Evolutionary conservation across 2,329 filamentous ascomycete genomes (phyloP).

Genomic region (Aspergillus sp.): DNA sequence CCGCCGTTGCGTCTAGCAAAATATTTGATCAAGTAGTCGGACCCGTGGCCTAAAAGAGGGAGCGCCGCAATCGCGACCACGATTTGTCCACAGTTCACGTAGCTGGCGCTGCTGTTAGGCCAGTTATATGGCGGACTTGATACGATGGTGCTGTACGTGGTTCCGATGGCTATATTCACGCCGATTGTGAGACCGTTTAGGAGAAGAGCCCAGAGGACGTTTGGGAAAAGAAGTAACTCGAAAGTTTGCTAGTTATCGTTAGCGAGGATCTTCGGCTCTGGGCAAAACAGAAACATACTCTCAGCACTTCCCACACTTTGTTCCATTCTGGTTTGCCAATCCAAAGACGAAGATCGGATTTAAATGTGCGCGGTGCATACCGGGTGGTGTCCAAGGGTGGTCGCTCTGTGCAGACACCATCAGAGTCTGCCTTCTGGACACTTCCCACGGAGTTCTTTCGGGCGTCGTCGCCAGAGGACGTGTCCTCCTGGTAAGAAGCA

Average conservation of each 20-base stretch:
- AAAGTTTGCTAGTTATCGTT: constrained; percentile 25
- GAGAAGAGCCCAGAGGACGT: constrained; percentile 43
- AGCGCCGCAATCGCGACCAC: constrained; percentile 39
- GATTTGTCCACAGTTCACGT: constrained; percentile 44
- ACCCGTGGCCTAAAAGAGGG: constrained; percentile 41
- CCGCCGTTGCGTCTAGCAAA: constrained; percentile 36
- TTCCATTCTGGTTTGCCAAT: constrained; percentile 41
- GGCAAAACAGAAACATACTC: constrained; percentile 5
- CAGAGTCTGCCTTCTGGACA: constrained; percentile 12
- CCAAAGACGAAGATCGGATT: constrained; percentile 41
- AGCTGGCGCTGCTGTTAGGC: constrained; percentile 34
- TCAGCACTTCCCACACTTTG: constrained; percentile 21
- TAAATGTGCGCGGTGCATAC: constrained; percentile 37
- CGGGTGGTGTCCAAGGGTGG: constrained; percentile 36
- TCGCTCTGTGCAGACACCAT: constrained; percentile 12
- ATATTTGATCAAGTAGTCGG: constrained; percentile 38
- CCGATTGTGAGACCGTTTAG: constrained; percentile 43
- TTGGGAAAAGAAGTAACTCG: constrained; percentile 40
- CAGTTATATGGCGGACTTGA: constrained; percentile 39
- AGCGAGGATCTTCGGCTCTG: background rate
- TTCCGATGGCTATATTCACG: constrained; percentile 45
- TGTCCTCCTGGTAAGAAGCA: constrained; percentile 37
- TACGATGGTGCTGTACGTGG: constrained; percentile 42
- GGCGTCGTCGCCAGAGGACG: background rate
- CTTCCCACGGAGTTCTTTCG: constrained; percentile 6